Base-by-base conservation (phyloP, 345 rosid species). In the Sisymbrium altissimum region DNA sequence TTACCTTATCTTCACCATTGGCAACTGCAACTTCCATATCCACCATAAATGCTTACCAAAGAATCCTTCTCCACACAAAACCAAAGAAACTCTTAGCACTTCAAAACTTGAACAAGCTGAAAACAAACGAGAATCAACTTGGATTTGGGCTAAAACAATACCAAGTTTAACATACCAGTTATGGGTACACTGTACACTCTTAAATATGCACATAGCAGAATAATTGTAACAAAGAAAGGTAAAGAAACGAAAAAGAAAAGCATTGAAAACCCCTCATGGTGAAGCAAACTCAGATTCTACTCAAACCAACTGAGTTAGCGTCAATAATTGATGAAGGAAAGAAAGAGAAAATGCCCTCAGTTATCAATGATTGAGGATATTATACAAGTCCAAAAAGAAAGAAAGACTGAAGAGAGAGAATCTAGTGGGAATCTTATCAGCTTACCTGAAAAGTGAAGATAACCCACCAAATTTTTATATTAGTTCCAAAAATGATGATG, bases 1-100 rank as follows among this genome's bases (percentile, higher is more conserved):
- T 54, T 29, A 87, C 92, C 94, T 91, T 82, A 72, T 82, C 89
- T 70, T 76, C 72, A 70, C 35, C 33, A 69, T 10, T 60, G 60
- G 80, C 67, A 74, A 78, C 68, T 49, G 79, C 79, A 63, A 78
- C 71, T 43, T 76, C 43, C 64, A 84, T 71, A 81, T 86, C 91
- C 12, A 81, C 83, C 84, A 81, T 87, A 46, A 43, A 36, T 72
- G 75, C 70, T 68, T 65, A 68, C 54, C 40, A 68, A 44, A 55
- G 64, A 21, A 25, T 45, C 75, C 63, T 65, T 75, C 65, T 58
- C 71, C 67, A 67, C 58, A 71, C 81, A 67, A 64, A 75, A 67
- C 56, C 38, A 6, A 74, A 61, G 13, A 71, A 62, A 48, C 10
- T 60, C 25, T n/a, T 35, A 43, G 41, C 44, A 70, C 11, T 43